Evolutionary conservation across 2,329 filamentous ascomycete species (phyloP), one percentile per base, ranked within the genome.

Genomic region (Ceratocystis papillata): DNA sequence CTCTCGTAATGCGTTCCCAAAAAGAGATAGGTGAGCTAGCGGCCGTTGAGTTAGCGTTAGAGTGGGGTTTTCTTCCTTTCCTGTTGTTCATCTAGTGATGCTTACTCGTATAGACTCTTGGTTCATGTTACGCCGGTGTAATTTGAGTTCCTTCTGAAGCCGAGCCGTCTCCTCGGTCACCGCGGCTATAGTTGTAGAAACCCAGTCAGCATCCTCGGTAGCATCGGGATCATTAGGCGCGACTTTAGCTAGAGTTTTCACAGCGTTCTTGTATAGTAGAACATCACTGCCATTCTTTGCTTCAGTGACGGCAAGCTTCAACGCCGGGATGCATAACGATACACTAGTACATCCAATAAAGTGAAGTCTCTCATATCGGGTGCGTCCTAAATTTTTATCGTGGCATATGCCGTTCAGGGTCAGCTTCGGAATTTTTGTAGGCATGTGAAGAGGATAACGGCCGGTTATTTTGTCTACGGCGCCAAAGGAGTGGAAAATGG

Each of bases 101-200:
- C 37, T 15, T 41, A 41, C 37, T 41, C 37, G 37, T 41, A 15
- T 41, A 41, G 37, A 12, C 37, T 41, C 94, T 74, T 96, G 96
- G 71, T 99, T 91, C 55, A 97, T 78, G 72, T 97, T 99, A 73
- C 96, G 96, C 77, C 94, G 96, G 76, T 97, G 97, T 1, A 87
- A 87, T 75, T 91, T 92, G 22, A 99, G 79, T 75, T 97, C 90
- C 17, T 82, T 79, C 73, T 96, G 90, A 65, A 97, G 79, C n/a
- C 88, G 83, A 65, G 84, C 80, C 0, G 87, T 87, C 74, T 96
- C 88, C 1, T 78, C 77, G 70, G 83, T 83, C 71, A 92, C 89
- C 63, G 81, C 78, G 69, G 83, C 83, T 25, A 86, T 83, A 46
- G 82, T 87, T 67, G 77, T 79, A 6, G 87, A 81, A n/a, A 87